Percentiles rank a stretch among this genome's conserved stretches.
Conservation (phyloP, 2,329 filamentous ascomycete genomes). For the Penicillium crustosum region DNA sequence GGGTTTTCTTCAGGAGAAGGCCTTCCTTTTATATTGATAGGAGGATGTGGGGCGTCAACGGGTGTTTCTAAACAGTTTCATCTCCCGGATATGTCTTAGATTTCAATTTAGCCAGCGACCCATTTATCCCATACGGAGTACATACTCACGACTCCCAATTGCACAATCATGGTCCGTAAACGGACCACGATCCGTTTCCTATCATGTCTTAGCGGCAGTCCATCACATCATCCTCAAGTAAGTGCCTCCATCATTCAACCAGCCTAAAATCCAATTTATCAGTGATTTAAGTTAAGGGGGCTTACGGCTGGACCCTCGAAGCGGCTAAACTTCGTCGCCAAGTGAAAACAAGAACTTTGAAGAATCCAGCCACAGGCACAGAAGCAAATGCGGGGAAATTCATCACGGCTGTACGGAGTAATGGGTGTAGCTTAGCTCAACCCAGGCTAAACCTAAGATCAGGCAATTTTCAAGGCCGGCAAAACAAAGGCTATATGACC, state of each 20-base stretch:
- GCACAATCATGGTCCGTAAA: not conserved
- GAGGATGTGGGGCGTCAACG: not conserved
- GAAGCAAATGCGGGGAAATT: conserved; percentile 5
- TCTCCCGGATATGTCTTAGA: not conserved
- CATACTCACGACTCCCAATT: not conserved
- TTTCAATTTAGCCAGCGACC: conserved; percentile 5
- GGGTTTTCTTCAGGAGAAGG: not conserved
- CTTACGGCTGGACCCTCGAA: too few species aligned
- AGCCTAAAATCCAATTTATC: not conserved
- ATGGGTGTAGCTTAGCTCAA: not conserved
- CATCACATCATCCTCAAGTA: not conserved
- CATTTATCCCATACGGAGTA: conserved; percentile 7
- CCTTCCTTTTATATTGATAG: conserved; percentile 6
- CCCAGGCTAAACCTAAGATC: conserved; percentile 3
- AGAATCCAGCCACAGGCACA: not conserved
- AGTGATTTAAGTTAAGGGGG: not conserved
- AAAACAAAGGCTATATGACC: not conserved
- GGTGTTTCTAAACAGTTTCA: conserved; percentile 1
- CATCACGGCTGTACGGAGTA: not conserved
- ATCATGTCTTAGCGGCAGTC: not conserved
- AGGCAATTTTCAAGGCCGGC: not conserved
- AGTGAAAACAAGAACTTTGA: not conserved
- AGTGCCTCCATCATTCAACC: not conserved
- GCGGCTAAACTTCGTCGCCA: conserved; percentile 1
- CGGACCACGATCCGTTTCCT: not conserved